A percentile compares a stretch with the other conserved stretches of the same genome.
These are phyloP conservation scores for Daldinia vernicosa DNA, from an alignment of 495 filamentous ascomycete species.

Conservation along the genomic window DNA sequence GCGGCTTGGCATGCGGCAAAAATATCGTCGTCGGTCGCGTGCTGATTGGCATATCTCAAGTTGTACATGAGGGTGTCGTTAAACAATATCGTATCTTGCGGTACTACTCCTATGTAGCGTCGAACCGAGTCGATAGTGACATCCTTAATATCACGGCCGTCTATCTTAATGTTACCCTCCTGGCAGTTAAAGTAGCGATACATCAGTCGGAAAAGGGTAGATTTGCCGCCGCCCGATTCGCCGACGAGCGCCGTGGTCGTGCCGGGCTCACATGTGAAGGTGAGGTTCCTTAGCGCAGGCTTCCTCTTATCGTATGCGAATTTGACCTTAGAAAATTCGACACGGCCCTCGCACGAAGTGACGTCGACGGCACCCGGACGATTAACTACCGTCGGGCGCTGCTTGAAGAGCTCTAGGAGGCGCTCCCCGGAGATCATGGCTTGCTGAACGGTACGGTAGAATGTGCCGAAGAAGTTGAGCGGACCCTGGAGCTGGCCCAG, in stretches of 20 bases:
- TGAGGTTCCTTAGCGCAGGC: constrained; percentile 82
- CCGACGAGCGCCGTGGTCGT: constrained; percentile 96
- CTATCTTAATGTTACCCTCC: constrained; percentile 80
- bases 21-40: constrained; percentile 85
- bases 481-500: constrained; percentile 92
- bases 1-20: constrained; percentile 89
- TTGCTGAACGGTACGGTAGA: constrained; percentile 95
- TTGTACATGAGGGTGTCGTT: constrained; percentile 98
- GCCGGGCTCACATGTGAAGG: constrained; percentile 83
- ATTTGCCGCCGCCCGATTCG: constrained; percentile 96
- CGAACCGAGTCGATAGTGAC: constrained; percentile 94
- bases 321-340: constrained; percentile 84
- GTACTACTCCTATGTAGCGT: constrained; percentile 90
- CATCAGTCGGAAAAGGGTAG: constrained; percentile 93
- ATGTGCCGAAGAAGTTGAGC: constrained; percentile 97
- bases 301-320: constrained; percentile 92
- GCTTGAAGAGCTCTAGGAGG: constrained; percentile 91
- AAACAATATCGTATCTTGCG: constrained; percentile 95
- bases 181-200: constrained; percentile 93
- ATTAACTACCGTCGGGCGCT: constrained; percentile 87
- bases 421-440: constrained; percentile 97
- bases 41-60: constrained; percentile 89
- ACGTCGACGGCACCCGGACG: constrained; percentile 59
- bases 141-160: constrained; percentile 83
- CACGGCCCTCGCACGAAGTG: constrained; percentile 75